phyloP scores from a whole-genome alignment of 148 eudicot species.

The Talinum fruticosum region DNA sequence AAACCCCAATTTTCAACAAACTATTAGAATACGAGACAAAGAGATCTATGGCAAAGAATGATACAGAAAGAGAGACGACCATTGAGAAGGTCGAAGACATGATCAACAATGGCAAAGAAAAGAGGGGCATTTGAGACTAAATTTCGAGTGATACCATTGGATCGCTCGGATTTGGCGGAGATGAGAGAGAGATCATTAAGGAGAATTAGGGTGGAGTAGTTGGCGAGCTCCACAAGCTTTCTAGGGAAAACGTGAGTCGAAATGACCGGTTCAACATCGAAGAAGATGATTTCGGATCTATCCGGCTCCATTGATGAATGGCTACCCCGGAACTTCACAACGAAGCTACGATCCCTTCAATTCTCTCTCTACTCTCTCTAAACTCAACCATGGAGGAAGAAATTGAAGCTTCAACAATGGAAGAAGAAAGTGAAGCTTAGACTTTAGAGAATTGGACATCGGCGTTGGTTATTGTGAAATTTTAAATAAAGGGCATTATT shows the following conservation, averaged over 20 bases:
- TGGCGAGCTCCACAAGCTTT: constrained; percentile 71
- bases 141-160: constrained; percentile 63
- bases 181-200: constrained; percentile 55
- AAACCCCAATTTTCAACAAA: background rate
- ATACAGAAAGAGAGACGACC: constrained; percentile 22
- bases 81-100: constrained; percentile 49
- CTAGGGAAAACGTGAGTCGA: constrained; percentile 84
- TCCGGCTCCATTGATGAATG: too few relatives aligned
- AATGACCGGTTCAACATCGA: too few relatives aligned
- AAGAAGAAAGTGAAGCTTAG: too few relatives aligned
- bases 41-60: background rate
- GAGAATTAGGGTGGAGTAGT: constrained; percentile 62
- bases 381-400: too few relatives aligned
- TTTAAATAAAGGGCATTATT: too few relatives aligned
- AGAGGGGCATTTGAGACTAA: constrained; percentile 62
- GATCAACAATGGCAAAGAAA: constrained; percentile 60
- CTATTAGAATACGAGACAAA: background rate
- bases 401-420: too few relatives aligned
- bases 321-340: too few relatives aligned
- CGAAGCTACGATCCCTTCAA: too few relatives aligned
- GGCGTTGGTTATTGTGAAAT: too few relatives aligned
- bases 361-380: too few relatives aligned
- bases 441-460: too few relatives aligned
- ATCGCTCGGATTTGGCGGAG: constrained; percentile 39
- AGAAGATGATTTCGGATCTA: too few relatives aligned